These are phyloP conservation scores for Fusarium dimerum DNA, from an alignment of 2,329 filamentous ascomycete species.

Conservation along the genomic window DNA sequence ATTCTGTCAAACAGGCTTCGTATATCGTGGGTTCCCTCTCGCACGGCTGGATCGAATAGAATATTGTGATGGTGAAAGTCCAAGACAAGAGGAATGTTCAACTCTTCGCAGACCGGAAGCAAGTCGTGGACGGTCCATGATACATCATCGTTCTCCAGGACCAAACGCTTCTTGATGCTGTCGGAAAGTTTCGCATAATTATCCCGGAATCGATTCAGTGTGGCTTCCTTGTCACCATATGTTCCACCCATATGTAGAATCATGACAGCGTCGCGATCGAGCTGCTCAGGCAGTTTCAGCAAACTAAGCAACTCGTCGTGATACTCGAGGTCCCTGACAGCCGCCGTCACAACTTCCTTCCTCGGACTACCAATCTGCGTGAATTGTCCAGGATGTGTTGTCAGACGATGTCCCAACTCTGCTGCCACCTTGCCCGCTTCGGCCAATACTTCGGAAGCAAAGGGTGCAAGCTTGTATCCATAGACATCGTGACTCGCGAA, in stretches of 20 bases:
- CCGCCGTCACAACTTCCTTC: slow-evolving; percentile 71
- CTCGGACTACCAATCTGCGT: slow-evolving; percentile 88
- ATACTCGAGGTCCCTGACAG: slow-evolving; percentile 82
- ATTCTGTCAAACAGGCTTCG: slow-evolving; percentile 74
- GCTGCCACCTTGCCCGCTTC: slow-evolving; percentile 77
- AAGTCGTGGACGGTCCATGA: slow-evolving; percentile 91
- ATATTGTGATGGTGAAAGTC: slow-evolving; percentile 98
- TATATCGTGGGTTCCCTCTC: slow-evolving; percentile 85
- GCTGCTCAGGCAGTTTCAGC: slow-evolving; percentile 74
- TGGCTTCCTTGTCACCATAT: slow-evolving; percentile 83
- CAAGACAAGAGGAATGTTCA: slow-evolving; percentile 90
- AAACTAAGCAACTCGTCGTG: slow-evolving; percentile 83
- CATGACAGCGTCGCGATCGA: slow-evolving; percentile 86
- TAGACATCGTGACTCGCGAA: slow-evolving; percentile 88
- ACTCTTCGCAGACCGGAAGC: slow-evolving; percentile 84
- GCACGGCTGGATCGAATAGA: slow-evolving; percentile 72
- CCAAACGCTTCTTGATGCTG: slow-evolving; percentile 75
- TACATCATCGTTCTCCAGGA: slow-evolving; percentile 94
- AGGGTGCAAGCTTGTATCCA: slow-evolving; percentile 81
- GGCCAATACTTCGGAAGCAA: slow-evolving; percentile 75
- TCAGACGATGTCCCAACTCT: slow-evolving; percentile 79
- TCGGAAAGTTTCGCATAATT: slow-evolving; percentile 70
- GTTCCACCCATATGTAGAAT: slow-evolving; percentile 91
- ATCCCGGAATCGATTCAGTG: slow-evolving; percentile 73
- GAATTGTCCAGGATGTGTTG: slow-evolving; percentile 89